Evolutionary conservation across 768 basidiomycete genomes (phyloP), one percentile per base, ranked within the genome.

Genomic region (Leucogyrophana mollusca): DNA sequence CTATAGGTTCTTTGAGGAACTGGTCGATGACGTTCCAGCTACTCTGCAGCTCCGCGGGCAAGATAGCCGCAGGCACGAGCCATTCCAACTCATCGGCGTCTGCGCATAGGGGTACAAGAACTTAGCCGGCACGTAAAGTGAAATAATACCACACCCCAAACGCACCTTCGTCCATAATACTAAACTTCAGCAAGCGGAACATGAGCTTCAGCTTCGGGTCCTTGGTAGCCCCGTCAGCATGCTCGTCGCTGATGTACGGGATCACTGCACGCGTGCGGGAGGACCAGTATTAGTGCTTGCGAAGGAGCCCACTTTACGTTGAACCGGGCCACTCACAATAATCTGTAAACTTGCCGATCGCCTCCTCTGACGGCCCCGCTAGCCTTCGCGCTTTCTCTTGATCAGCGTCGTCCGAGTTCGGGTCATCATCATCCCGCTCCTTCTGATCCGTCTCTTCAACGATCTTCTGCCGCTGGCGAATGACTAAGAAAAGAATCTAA

Each of bases 201-300:
- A 98, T 65, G 21, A 98, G 78, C 61, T 93, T 94, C 51, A 97
- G 71, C 46, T 85, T 77, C 9, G 82, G 72, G 57, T 96, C 83
- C 57, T 80, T 86, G 22, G 85, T 86, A 2, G 85, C 87, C 0
- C 87, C 90, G 17, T 82, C 70, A 11, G 85, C 88, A 45, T 85
- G 79, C 46, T 90, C 82, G 43, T 96, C 85, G 43, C 67, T 80
- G 35, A 83, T 68, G 51, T 86, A 90, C 13, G 85, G 87, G 21
- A 94, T 84, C 43, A 79, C 93, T 94, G 64, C 33, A 43, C 7
- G n/a, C 9, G 27, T 30, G 21, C 16, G 23, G 47, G 38, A 30
- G 40, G 6, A 14, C 3, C 17, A 11, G 17, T 11, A 25, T 58
- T 40, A 43, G n/a, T 8, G 22, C 43, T 42, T 23, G 40, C 20